phyloP scores from a whole-genome alignment of 2,329 filamentous ascomycete genomes.

The Talaromyces rugulosus region DNA sequence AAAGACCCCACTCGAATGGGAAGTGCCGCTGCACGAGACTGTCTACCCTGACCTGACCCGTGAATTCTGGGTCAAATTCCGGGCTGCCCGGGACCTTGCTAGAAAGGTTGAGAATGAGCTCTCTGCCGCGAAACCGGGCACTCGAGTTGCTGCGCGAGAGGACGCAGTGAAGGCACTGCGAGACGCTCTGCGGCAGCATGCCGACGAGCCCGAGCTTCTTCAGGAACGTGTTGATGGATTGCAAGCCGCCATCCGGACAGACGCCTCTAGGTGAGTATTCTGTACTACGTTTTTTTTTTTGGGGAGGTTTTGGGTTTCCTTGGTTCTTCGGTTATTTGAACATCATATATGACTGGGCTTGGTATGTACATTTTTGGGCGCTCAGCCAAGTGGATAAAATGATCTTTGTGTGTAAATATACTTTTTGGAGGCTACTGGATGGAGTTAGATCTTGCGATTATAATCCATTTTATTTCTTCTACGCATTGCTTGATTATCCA shows the following conservation, averaged over 20 bases:
- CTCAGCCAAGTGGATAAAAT: not conserved
- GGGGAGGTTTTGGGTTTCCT: not conserved
- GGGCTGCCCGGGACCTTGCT: constrained; percentile 15
- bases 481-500: not conserved
- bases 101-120: constrained; percentile 14
- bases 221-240: constrained; percentile 15
- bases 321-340: not conserved
- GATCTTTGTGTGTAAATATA: not conserved
- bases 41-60: constrained; percentile 16
- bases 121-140: constrained; percentile 12
- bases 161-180: constrained; percentile 12
- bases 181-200: constrained; percentile 13
- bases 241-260: constrained; percentile 5
- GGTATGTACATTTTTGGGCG: not conserved
- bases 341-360: not conserved
- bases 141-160: constrained; percentile 8
- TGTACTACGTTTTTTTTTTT: not conserved
- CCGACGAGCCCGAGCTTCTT: constrained; percentile 13
- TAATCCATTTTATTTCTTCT: not conserved
- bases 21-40: constrained; percentile 20
- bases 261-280: not conserved
- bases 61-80: constrained; percentile 20
- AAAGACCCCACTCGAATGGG: constrained; percentile 18
- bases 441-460: not conserved
- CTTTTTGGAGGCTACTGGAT: not conserved